Evolutionary conservation across 2,329 filamentous ascomycete genomes (phyloP).

Genomic region (Colletotrichum sp.): DNA sequence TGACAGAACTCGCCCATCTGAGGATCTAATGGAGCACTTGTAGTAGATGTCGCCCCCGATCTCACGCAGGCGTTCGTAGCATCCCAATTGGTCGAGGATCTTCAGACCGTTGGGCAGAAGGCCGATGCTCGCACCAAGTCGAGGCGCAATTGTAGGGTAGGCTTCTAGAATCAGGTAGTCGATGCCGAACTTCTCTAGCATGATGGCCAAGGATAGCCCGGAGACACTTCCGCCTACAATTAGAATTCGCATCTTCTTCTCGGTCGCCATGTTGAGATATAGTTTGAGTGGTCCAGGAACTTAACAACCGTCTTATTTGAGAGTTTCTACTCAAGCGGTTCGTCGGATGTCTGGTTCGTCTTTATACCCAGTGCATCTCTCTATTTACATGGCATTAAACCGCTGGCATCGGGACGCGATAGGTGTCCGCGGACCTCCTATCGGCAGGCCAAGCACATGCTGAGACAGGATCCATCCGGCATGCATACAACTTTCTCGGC

Average conservation of each 20-base stretch:
- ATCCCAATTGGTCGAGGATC: constrained; percentile 52
- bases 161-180: constrained; percentile 54
- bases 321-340: background rate
- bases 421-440: background rate
- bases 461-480: background rate
- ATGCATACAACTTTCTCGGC: background rate
- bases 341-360: background rate
- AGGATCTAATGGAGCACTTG: background rate
- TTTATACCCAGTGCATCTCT: background rate
- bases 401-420: background rate
- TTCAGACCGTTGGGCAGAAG: constrained; percentile 43
- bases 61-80: constrained; percentile 29
- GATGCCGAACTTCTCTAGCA: constrained; percentile 48
- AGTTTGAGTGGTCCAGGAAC: background rate
- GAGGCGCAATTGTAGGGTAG: constrained; percentile 42
- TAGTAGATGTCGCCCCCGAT: constrained; percentile 18
- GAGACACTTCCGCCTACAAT: constrained; percentile 54
- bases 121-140: constrained; percentile 51
- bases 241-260: constrained; percentile 31
- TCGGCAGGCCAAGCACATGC: background rate
- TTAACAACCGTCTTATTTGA: too few relatives aligned
- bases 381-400: background rate
- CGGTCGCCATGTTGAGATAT: background rate
- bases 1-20: constrained; percentile 18
- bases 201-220: constrained; percentile 35